Evolutionary conservation across 169 alveolate species (phyloP).

Genomic region (Theileria annulata): DNA sequence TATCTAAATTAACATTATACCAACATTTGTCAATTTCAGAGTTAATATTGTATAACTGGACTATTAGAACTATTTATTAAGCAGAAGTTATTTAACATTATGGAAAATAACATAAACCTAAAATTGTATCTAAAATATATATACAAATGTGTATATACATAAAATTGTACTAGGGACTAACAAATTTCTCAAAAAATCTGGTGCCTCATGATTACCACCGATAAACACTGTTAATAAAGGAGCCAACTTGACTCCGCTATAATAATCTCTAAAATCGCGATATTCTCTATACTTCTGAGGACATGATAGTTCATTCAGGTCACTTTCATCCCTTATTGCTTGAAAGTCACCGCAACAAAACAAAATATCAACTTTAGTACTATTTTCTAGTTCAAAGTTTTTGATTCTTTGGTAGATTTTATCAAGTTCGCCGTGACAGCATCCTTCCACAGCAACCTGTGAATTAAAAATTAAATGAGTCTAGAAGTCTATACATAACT

Average conservation of each 20-base stretch:
- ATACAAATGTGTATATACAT: not conserved
- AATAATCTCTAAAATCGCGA: constrained; percentile 90
- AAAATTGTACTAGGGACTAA: constrained; percentile 32
- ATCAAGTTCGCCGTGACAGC: constrained; percentile 94
- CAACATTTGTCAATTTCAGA: not conserved
- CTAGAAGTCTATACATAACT: not conserved
- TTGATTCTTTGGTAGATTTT: constrained; percentile 77
- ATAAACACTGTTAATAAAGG: constrained; percentile 92
- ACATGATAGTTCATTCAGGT: constrained; percentile 86
- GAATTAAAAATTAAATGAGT: not conserved
- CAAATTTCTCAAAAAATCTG: constrained; percentile 89
- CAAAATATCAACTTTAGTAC: constrained; percentile 87
- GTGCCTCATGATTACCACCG: constrained; percentile 98
- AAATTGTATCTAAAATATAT: too few species aligned
- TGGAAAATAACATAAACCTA: not conserved
- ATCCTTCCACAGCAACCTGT: constrained; percentile 91
- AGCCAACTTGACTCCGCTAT: constrained; percentile 83
- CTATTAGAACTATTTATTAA: not conserved
- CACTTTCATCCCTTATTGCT: constrained; percentile 88
- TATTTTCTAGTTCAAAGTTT: constrained; percentile 76
- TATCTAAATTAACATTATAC: constrained; percentile 30
- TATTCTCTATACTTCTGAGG: constrained; percentile 89
- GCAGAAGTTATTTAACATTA: not conserved
- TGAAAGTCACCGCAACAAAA: constrained; percentile 97
- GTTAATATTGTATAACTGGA: not conserved